Percentiles rank a stretch among this genome's conserved stretches.
phyloP scores from a whole-genome alignment of 306 rosid genomes.

The Trifolium repens region DNA sequence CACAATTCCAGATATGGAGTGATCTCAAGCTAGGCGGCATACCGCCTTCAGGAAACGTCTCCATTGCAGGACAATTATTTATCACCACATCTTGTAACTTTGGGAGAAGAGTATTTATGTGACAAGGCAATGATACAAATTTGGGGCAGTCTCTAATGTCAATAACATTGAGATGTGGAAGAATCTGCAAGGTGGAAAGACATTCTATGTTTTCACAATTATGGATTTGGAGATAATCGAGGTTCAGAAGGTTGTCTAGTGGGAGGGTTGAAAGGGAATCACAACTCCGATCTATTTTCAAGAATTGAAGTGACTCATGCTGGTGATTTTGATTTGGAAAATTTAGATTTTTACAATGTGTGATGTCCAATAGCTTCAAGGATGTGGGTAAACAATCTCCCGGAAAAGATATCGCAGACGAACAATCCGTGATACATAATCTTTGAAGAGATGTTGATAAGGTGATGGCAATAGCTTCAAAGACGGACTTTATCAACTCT shows the following conservation, averaged over 20 bases:
- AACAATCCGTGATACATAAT: background rate
- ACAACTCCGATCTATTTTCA: background rate
- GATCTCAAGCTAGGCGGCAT: background rate
- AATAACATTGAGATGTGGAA: background rate
- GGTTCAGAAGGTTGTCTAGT: background rate
- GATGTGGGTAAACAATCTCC: slow-evolving; percentile 18
- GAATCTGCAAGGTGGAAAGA: background rate
- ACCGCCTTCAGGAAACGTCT: background rate
- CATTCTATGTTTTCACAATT: background rate
- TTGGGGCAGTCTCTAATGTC: accelerated
- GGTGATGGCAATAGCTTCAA: background rate
- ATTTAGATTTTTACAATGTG: background rate
- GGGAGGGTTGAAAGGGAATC: background rate
- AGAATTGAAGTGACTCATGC: background rate
- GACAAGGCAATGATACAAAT: slow-evolving; percentile 20
- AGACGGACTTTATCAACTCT: background rate
- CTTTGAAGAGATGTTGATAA: background rate
- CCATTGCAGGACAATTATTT: background rate
- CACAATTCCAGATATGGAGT: background rate
- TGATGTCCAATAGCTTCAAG: background rate
- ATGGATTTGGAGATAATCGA: accelerated
- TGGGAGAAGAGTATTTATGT: slow-evolving; percentile 1
- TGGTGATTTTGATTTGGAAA: background rate
- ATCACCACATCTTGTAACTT: accelerated
- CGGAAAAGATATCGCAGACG: background rate